A percentile compares a stretch with the other conserved stretches of the same genome.
Conservation (phyloP, 2,329 filamentous ascomycete species). For the Aspergillus tamarii region DNA sequence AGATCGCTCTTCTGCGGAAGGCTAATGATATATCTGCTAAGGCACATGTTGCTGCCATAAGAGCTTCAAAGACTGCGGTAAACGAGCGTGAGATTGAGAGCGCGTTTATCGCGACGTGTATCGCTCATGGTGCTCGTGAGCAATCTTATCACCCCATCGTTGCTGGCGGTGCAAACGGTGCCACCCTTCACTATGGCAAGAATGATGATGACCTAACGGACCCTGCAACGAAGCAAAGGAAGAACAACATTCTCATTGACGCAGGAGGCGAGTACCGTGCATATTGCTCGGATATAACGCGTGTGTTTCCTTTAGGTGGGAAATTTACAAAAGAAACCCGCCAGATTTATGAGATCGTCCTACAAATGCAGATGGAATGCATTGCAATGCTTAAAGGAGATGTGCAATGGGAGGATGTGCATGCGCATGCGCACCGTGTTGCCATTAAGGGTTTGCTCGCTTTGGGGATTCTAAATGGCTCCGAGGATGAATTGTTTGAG, state of each 20-base stretch:
- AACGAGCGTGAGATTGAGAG: slow-evolving; percentile 87
- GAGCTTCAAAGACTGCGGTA: slow-evolving; percentile 61
- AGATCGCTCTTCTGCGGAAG: slow-evolving; percentile 77
- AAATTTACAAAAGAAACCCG: slow-evolving; percentile 69
- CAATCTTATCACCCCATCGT: slow-evolving; percentile 92
- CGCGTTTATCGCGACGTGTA: slow-evolving; percentile 72
- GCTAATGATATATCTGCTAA: slow-evolving; percentile 79
- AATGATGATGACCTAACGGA: slow-evolving; percentile 75
- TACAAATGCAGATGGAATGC: slow-evolving; percentile 77
- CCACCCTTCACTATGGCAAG: slow-evolving; percentile 81
- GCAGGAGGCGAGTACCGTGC: slow-evolving; percentile 83
- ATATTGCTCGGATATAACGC: slow-evolving; percentile 89
- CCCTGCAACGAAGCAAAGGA: slow-evolving; percentile 38
- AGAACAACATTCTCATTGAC: slow-evolving; percentile 80
- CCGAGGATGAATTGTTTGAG: slow-evolving; percentile 72
- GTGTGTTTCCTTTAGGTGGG: slow-evolving; percentile 79
- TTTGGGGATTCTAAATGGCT: slow-evolving; percentile 71
- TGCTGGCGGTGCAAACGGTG: slow-evolving; percentile 78
- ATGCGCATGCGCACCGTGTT: slow-evolving; percentile 72
- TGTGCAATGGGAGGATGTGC: slow-evolving; percentile 70
- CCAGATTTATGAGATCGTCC: slow-evolving; percentile 76
- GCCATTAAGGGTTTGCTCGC: slow-evolving; percentile 71
- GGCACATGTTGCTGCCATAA: slow-evolving; percentile 75
- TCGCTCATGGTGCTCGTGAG: slow-evolving; percentile 70
- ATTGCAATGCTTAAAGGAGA: slow-evolving; percentile 71